Evolutionary conservation across 1,284 basidiomycete genomes (phyloP).

Genomic region (Amylostereum areolatum): DNA sequence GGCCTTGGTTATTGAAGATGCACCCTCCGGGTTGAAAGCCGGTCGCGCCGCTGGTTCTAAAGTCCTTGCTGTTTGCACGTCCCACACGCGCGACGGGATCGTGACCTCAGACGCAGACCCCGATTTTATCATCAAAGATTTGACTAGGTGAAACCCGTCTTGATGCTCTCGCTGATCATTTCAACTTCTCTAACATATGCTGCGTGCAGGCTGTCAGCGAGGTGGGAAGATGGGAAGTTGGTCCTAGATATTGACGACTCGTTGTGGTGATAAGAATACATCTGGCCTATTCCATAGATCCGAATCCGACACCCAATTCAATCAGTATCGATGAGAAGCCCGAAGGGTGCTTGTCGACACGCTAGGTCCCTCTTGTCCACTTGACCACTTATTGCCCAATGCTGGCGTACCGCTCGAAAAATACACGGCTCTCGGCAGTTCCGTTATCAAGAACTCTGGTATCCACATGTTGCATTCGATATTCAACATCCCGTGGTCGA

Average conservation of each 20-base stretch:
- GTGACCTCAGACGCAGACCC: slow-evolving; percentile 40
- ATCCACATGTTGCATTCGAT: too few species aligned
- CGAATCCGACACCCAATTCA: too few species aligned
- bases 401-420: too few species aligned
- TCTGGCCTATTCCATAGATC: too few species aligned
- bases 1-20: slow-evolving; percentile 81
- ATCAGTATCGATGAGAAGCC: too few species aligned
- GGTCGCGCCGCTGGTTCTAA: slow-evolving; percentile 70
- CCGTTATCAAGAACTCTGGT: too few species aligned
- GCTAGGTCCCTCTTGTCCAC: too few species aligned
- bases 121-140: slow-evolving; percentile 47
- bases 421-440: too few species aligned
- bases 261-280: background rate
- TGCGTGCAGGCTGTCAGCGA: slow-evolving; percentile 19
- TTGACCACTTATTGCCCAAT: too few species aligned
- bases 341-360: too few species aligned
- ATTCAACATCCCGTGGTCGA: too few species aligned
- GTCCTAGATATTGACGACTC: slow-evolving; percentile 22
- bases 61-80: slow-evolving; percentile 80
- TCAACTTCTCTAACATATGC: slow-evolving; percentile 2
- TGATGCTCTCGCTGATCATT: background rate
- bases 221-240: slow-evolving; percentile 23
- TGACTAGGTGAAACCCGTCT: slow-evolving; percentile 36
- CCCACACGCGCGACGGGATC: slow-evolving; percentile 53
- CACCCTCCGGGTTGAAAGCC: slow-evolving; percentile 69